Percentiles rank a stretch among this genome's conserved stretches.
Evolutionary conservation across 2,329 filamentous ascomycete species (phyloP).

Genomic region (Claviceps pusilla): DNA sequence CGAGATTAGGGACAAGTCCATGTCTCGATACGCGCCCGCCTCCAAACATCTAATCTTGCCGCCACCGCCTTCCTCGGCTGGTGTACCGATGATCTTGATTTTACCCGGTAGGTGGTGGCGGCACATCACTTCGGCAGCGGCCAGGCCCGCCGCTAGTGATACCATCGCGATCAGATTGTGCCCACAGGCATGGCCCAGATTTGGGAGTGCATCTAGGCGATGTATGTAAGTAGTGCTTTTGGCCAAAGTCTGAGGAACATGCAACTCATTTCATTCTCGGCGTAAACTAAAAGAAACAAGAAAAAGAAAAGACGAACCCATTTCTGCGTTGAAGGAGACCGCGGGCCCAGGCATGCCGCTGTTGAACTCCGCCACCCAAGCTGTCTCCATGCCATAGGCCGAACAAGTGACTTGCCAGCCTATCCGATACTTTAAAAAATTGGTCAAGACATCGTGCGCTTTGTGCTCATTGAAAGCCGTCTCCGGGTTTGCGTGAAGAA

Average conservation of each 20-base stretch:
- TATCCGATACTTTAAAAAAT: constrained; percentile 18
- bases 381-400: constrained; percentile 28
- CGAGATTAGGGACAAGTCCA: constrained; percentile 11
- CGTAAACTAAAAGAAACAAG: background rate
- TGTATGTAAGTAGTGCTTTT: background rate
- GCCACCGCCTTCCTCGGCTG: constrained; percentile 29
- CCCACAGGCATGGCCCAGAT: constrained; percentile 36
- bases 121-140: constrained; percentile 28
- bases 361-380: constrained; percentile 27
- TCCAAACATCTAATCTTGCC: constrained; percentile 31
- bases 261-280: no score
- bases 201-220: constrained; percentile 25
- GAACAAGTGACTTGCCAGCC: constrained; percentile 25
- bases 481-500: constrained; percentile 30
- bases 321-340: constrained; percentile 28
- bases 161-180: constrained; percentile 31
- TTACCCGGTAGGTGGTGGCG: constrained; percentile 26
- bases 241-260: background rate
- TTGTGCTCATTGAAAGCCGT: constrained; percentile 25
- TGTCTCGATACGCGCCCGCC: constrained; percentile 21
- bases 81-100: constrained; percentile 33
- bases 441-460: constrained; percentile 25
- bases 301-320: constrained; percentile 8
- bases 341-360: constrained; percentile 20
- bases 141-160: constrained; percentile 31